Base-by-base conservation (phyloP, 371 early-diverging fungal species). In the Mortierella sp. region DNA sequence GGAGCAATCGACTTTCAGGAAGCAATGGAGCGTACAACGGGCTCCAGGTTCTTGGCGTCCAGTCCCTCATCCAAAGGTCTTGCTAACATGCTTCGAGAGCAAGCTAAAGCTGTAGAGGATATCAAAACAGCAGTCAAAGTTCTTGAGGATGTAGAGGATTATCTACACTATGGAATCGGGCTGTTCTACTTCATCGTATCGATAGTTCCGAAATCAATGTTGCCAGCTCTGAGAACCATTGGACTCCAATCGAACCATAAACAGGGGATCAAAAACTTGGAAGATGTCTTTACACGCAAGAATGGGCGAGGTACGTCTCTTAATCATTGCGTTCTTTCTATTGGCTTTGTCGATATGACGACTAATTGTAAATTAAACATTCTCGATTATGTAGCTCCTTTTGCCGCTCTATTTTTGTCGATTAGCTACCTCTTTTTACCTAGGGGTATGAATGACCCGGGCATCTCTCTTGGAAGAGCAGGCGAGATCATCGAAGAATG, bases 401-500 rank as follows among this genome's bases (percentile, higher is more conserved):
- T 79, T 26, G 84, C 85, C 10, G 79, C 77, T 20, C 57, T 85
- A 8, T 83, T 79, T 49, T 66, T 85, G 28, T 54, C 78, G 32
- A 67, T 79, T 54, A 85, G 79, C 55, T 85, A 85, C 35, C 64
- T 85, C 30, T 85, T 85, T 60, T 64, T 85, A n/a, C 72, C 85
- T 2, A 58, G 84, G 32, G 85, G 85, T 3, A 69, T 85, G 76
- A 64, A 57, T 20, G 84, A 85, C 40, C 68, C 85, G 5, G 69
- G 51, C 12, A 64, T 74, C 2, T 76, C 85, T 28, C 66, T 85
- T 14, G 67, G 49, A 18, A 57, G 84, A 71, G 85, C 85, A 3
- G 84, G 80, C 22, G 68, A 62, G 26, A 83, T 85, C 43, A 63
- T 73, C 0, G 28, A 76, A 14, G 77, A 75, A 22, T 72, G 73